These are phyloP conservation scores for Lasiosphaeria hispida DNA, from an alignment of 495 filamentous ascomycete genomes.

Conservation along the genomic window DNA sequence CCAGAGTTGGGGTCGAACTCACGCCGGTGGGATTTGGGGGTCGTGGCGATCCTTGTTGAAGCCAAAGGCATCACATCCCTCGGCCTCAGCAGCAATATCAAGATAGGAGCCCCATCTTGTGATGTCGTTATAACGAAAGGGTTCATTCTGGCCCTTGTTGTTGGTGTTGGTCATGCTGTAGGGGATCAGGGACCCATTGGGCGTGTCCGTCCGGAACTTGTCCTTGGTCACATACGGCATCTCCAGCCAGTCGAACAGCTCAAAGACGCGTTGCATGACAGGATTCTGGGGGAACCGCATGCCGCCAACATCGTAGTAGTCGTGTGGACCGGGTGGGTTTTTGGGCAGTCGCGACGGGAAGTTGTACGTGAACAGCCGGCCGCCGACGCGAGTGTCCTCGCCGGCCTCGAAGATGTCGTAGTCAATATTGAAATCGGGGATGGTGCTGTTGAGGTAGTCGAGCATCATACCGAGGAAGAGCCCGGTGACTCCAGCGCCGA, in stretches of 20 bases:
- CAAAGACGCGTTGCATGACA: slow-evolving; percentile 23
- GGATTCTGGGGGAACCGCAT: slow-evolving; percentile 41
- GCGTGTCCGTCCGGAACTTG: background rate
- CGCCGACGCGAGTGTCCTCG: slow-evolving; percentile 22
- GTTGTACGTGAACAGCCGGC: slow-evolving; percentile 32
- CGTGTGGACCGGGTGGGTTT: slow-evolving; percentile 15
- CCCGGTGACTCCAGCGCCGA: too few species aligned
- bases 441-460: too few species aligned
- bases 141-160: background rate
- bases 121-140: slow-evolving; percentile 4
- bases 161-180: background rate
- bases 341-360: too few species aligned
- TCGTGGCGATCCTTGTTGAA: background rate
- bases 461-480: too few species aligned
- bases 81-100: background rate
- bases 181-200: background rate
- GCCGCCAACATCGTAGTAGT: slow-evolving; percentile 46
- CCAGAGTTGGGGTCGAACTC: background rate
- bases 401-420: slow-evolving; percentile 32
- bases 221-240: background rate
- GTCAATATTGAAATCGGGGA: slow-evolving; percentile 12
- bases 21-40: background rate
- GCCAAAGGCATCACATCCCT: background rate
- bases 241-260: slow-evolving; percentile 3
- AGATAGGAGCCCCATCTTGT: background rate